Evolutionary conservation across 1,139 yeast genomes (phyloP), one percentile per base, ranked within the genome.

Genomic region (Kodamaea fungicola): DNA sequence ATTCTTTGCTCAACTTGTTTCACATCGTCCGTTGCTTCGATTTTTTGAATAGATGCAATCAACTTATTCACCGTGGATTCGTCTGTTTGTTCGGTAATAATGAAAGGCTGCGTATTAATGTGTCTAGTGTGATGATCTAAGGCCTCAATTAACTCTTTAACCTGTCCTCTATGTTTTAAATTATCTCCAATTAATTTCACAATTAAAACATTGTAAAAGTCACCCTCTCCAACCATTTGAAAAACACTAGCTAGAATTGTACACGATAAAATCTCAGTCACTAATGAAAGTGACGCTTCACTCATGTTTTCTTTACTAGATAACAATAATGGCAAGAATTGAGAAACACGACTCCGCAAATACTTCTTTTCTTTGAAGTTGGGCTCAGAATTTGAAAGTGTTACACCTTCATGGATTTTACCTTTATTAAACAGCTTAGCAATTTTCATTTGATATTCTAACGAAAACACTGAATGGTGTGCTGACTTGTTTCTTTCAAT

Each of bases 81-180:
- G 40, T 61, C 65, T 49, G 69, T 65, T 31, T 47, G 42, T 28
- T 54, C 57, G 1, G 57, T 47, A 7, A 60, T 37, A 9, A 41
- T 37, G 21, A 25, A 40, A 9, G 32, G 33, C 19, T 30, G 35
- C 22, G 31, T 35, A 23, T 33, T 37, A 3, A 34, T 33, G 12
- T 31, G 33, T 40, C 4, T 40, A 1, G 87, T 74, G 46, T 85
- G 90, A 44, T 78, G 73, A 44, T 81, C 83, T 33, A 90, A 65
- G 0, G 86, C 87, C 12, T 76, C 78, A 43, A 95, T 65, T 12
- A 89, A 69, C 46, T 79, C 77, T 45, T 82, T 78, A 1, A 89
- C 95, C 51, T 86, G 89, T 29, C 76, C 77, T 43, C 90, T 70
- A 50, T 88, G 94, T 44, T 80, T 80, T 51, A 90, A 66, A 21